Base-by-base conservation (phyloP, 2,329 filamentous ascomycete species). In the Didymella glomerata region DNA sequence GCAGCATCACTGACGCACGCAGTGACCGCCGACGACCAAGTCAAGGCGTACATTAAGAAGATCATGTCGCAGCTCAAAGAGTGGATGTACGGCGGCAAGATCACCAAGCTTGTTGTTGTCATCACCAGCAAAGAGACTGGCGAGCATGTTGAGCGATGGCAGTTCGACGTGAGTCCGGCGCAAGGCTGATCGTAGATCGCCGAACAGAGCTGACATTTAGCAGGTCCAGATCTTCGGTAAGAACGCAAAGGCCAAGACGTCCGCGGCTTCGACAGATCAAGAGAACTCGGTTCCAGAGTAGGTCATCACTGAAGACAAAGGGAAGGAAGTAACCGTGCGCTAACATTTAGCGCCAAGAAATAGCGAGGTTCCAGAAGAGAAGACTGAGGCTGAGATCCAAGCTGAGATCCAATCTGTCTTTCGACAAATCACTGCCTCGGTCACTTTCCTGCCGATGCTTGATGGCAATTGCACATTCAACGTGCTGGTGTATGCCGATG, bases 11-110 rank as follows among this genome's bases (percentile, higher is more conserved):
- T 73, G 53, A 74, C 56, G 11, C 28, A 24, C 54, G 58, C 75
- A 88, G 93, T 98, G 50, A 96, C 94, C 30, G 88, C 93, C 64
- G 95, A 99, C 77, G 95, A 98, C 82, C 94, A 99, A 81, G 95
- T 99, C 76, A 96, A 97, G 80, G 92, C 93, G 30, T 99, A 99
- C 81, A 96, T 99, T 83, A 97, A 97, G 80, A 97, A 96, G 81
- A 98, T 99, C 81, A 99, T 97, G 93, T 89, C 89, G 27, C 95
- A 99, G 79, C 87, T 99, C 58, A 94, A 96, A 81, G 92, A 92
- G 76, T 99, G 95, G 95, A 98, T 98, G 93, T 85, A 93, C 52
- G 91, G 90, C 70, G 92, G 93, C 76, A 98, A 99, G 80, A 97
- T 99, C 76, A 96, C 92, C 51, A 97, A 96, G 79, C 87, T 99